Evolutionary conservation across 495 filamentous ascomycete species (phyloP), one percentile per base, ranked within the genome.

Genomic region (Hypomontagnella monticulosa): DNA sequence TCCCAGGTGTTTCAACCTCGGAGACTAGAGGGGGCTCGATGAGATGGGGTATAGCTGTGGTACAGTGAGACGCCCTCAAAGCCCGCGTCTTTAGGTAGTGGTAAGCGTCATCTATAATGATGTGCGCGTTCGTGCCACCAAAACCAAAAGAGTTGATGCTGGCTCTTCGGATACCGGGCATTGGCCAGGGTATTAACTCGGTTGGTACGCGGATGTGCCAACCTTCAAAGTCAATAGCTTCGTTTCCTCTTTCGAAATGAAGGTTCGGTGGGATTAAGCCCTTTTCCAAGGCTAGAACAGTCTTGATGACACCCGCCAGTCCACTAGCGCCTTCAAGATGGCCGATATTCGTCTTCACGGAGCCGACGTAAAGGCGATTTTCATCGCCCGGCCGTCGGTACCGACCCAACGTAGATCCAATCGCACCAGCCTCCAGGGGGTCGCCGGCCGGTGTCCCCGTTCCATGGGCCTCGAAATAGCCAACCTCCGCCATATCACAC

Each of bases 111-210:
- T 88, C 85, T 0, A 89, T 10, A 19, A 88, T 76, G 10, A 72
- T 75, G 57, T 89, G 85, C 0, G 78, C 75, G 57, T 88, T 88
- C 9, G 81, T 70, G 0, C 86, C 85, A 1, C 85, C 86, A 55
- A 76, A 84, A 0, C 85, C 85, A 52, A 83, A 87, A 14, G 74
- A 82, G 55, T 84, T 87, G n/a, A 87, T 70, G 1, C 76, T 80
- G 1, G 74, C 75, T 30, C 84, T 72, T 0, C 80, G 74, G 0
- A 77, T 53, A 0, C 67, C 70, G 32, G 55, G 37, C 9, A 2
- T 47, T 23, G 78, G 75, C 69, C 63, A 73, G 4, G 51, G 10
- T 0, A 53, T 63, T 30, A 54, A 8, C 11, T 47, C 37, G 27
- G 4, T 62, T 67, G 71, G 71, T n/a, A n/a, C n/a, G n/a, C n/a